Conservation (phyloP, 176 grass and related monocot species). For the Dendrocalamus sinicus region DNA sequence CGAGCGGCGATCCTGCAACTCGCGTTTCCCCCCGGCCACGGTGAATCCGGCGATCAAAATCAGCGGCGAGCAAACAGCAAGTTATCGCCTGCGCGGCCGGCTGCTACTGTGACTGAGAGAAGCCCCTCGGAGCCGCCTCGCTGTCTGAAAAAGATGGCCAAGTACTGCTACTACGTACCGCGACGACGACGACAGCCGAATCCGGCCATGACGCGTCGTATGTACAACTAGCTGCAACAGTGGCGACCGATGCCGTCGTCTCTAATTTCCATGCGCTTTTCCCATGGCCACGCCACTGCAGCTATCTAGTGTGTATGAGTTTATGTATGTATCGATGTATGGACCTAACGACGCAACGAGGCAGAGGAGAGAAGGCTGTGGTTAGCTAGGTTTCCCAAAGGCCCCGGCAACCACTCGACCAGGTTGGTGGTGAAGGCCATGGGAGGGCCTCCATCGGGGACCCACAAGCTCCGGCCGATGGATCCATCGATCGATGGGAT, state of each 20-base stretch:
- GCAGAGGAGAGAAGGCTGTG: neutral
- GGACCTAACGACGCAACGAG: neutral
- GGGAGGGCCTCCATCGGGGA: neutral
- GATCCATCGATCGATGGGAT: constrained; percentile 11
- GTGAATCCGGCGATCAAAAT: constrained; percentile 14
- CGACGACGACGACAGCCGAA: neutral
- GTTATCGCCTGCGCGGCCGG: neutral
- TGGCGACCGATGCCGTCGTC: neutral
- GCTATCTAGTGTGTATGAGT: neutral
- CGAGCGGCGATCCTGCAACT: neutral
- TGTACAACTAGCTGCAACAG: neutral
- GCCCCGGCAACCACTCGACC: constrained; percentile 47
- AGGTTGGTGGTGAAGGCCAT: constrained; percentile 39
- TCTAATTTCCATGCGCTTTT: neutral
- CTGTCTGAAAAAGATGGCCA: constrained; percentile 31
- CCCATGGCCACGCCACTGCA: neutral
- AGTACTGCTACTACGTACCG: neutral
- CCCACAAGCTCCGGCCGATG: neutral
- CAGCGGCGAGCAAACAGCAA: neutral
- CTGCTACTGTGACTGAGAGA: constrained; percentile 24
- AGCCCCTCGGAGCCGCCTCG: constrained; percentile 26
- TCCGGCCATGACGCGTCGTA: neutral
- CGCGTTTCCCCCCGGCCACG: neutral
- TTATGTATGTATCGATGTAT: neutral
- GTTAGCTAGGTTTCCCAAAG: constrained; percentile 7